phyloP scores from a whole-genome alignment of 2,329 filamentous ascomycete genomes.

The Diaporthe ampelina region DNA sequence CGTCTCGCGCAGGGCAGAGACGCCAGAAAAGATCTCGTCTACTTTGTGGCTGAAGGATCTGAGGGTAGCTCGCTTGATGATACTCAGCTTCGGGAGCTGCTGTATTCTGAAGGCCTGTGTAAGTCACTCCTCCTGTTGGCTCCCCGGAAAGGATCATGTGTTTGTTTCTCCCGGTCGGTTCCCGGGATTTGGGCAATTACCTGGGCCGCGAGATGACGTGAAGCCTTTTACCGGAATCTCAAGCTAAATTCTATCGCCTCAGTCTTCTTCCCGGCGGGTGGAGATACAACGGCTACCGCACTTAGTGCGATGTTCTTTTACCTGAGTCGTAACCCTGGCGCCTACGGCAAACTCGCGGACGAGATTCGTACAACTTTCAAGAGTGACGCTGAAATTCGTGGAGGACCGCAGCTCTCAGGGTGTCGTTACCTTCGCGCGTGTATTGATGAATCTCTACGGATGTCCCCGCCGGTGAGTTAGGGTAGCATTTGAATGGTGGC shows the following conservation, averaged over 20 bases:
- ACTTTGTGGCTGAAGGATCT: conserved; percentile 54
- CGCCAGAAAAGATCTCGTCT: conserved; percentile 62
- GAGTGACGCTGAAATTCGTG: not conserved
- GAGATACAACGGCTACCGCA: conserved; percentile 17
- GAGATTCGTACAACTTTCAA: conserved; percentile 9
- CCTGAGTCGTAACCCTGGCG: not conserved
- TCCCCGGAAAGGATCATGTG: too few species aligned
- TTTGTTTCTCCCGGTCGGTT: too few species aligned
- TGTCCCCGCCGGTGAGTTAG: conserved; percentile 23
- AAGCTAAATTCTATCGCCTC: not conserved
- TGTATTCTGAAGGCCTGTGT: conserved; percentile 23
- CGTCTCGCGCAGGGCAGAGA: conserved; percentile 28
- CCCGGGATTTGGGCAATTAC: not conserved
- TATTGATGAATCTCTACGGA: conserved; percentile 30
- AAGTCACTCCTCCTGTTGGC: not conserved
- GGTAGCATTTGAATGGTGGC: not conserved
- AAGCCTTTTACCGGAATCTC: not conserved
- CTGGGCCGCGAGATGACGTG: too few species aligned
- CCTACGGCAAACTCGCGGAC: conserved; percentile 3
- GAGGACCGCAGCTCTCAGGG: conserved; percentile 1
- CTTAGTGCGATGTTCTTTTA: conserved; percentile 16
- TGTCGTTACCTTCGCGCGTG: conserved; percentile 14
- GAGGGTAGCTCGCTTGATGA: conserved; percentile 28
- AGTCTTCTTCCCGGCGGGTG: conserved; percentile 22
- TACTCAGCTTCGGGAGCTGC: conserved; percentile 39